Conservation (phyloP, 192 early-diverging fungal genomes). For the Backusella australiensis region DNA sequence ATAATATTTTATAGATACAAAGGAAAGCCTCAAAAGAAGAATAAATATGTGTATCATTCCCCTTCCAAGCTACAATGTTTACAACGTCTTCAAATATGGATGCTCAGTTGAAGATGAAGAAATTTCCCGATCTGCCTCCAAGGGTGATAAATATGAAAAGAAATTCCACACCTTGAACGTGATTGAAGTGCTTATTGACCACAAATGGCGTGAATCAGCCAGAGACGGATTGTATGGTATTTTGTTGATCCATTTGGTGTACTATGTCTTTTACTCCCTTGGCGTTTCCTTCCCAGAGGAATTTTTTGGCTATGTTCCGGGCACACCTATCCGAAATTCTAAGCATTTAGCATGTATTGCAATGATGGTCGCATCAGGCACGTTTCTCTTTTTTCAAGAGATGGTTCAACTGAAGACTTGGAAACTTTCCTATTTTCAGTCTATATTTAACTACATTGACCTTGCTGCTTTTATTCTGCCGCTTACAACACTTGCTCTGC, state of each 20-base stretch:
- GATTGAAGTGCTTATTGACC: not conserved
- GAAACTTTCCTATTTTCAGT: not conserved
- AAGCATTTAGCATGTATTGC: not conserved
- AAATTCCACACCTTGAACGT: not conserved
- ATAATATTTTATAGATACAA: not conserved
- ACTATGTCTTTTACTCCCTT: not conserved
- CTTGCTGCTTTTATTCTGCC: not conserved
- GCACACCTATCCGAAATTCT: not conserved
- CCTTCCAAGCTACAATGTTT: not conserved
- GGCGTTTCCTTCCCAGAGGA: not conserved
- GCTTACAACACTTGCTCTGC: not conserved
- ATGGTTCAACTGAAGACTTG: not conserved
- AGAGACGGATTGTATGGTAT: not conserved
- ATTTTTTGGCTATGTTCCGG: not conserved
- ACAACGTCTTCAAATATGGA: not conserved
- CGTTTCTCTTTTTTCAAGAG: not conserved
- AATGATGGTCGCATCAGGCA: not conserved
- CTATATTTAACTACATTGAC: not conserved
- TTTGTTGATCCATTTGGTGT: not conserved
- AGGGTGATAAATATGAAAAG: not conserved
- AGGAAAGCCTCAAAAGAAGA: not conserved
- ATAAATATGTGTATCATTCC: not conserved
- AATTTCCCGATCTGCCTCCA: not conserved
- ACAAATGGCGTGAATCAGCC: constrained; percentile 13
- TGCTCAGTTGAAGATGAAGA: not conserved